phyloP scores from a whole-genome alignment of 140 eudicot genomes.

The Bidens hawaiensis region DNA sequence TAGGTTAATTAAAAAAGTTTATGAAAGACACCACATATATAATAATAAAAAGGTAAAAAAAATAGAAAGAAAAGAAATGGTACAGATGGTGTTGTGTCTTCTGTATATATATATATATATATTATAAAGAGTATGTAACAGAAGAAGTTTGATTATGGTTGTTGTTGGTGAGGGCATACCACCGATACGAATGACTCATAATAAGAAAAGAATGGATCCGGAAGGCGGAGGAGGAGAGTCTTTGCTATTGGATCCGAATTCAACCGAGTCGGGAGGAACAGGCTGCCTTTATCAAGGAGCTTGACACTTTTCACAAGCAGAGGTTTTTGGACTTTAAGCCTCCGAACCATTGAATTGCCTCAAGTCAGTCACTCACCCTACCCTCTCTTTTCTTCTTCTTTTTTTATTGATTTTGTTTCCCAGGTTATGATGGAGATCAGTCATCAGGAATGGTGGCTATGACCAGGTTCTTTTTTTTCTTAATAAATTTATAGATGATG shows the following conservation, averaged over 20 bases:
- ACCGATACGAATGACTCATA: no score
- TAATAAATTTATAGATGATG: background rate
- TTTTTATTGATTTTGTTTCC: background rate
- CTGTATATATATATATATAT: no score
- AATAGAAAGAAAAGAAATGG: no score
- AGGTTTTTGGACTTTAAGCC: conserved; percentile 75
- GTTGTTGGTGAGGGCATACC: no score
- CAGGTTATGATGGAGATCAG: conserved; percentile 96
- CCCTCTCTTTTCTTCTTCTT: background rate
- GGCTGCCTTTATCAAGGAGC: conserved; percentile 68
- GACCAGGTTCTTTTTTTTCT: conserved; percentile 52
- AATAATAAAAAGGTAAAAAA: no score
- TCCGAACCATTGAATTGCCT: conserved; percentile 83
- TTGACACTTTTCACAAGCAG: conserved; percentile 65
- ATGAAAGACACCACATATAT: no score
- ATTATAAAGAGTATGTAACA: no score
- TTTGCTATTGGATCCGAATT: conserved; percentile 50
- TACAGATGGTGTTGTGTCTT: no score
- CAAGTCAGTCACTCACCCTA: conserved; percentile 36
- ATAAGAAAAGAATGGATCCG: no score
- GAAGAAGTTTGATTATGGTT: no score
- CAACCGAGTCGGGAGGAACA: conserved; percentile 75
- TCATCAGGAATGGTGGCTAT: conserved; percentile 78
- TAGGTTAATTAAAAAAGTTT: no score
- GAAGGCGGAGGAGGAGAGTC: conserved; percentile 32